Percentiles rank a stretch among this genome's conserved stretches.
These are phyloP conservation scores for Glebionis coronaria DNA, from an alignment of 129 eudicot species.

Conservation along the genomic window DNA sequence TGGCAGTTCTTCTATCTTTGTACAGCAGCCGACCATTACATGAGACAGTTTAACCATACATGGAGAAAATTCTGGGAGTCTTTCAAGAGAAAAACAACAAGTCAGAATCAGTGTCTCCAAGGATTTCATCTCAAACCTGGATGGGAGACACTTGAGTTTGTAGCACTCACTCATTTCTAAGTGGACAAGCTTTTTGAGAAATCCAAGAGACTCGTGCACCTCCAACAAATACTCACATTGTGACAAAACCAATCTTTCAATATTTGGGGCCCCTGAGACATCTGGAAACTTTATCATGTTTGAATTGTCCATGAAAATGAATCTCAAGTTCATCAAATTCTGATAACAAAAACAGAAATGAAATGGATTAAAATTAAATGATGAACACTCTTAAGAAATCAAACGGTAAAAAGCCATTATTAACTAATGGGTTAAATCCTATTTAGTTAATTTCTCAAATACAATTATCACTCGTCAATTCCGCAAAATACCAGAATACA, in stretches of 20 bases:
- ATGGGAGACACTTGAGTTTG: not conserved
- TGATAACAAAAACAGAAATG: not conserved
- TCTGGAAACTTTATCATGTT: not conserved
- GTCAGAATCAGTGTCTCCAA: not conserved
- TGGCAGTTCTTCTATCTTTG: not conserved
- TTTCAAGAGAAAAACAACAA: not conserved
- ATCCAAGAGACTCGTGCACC: slow-evolving; percentile 8
- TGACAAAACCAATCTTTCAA: not conserved
- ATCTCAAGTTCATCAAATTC: not conserved
- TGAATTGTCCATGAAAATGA: not conserved
- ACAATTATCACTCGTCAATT: no score
- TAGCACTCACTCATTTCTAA: not conserved
- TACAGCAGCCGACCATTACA: no score
- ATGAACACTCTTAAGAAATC: not conserved
- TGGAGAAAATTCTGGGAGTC: not conserved
- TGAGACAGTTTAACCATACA: not conserved
- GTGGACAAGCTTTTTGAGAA: not conserved
- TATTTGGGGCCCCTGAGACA: not conserved
- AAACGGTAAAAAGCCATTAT: not conserved
- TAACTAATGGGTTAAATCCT: no score
- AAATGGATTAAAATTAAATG: not conserved
- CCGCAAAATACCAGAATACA: no score
- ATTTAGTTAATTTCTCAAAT: no score
- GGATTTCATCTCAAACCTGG: not conserved
- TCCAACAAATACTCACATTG: not conserved